A percentile compares a stretch with the other conserved stretches of the same genome.
These are phyloP conservation scores for Yamadazyma ubonensis DNA, from an alignment of 805 yeast genomes.

Conservation along the genomic window DNA sequence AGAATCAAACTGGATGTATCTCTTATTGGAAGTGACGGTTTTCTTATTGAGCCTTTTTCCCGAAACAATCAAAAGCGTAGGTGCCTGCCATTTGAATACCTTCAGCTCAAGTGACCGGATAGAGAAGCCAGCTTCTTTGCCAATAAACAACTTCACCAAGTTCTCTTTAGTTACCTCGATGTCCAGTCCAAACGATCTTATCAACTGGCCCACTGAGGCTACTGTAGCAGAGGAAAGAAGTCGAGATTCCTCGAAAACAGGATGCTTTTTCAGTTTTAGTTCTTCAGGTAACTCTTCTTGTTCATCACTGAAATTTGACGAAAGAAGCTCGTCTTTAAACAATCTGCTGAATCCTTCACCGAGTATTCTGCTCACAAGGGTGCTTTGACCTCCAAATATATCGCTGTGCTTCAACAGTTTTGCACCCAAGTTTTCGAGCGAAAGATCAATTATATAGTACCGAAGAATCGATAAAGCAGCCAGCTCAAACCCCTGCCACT, in stretches of 20 bases:
- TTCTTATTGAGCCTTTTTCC: slow-evolving; percentile 54
- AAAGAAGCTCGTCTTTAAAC: slow-evolving; percentile 33
- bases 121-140: slow-evolving; percentile 79
- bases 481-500: slow-evolving; percentile 45
- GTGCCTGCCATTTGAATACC: slow-evolving; percentile 88
- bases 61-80: slow-evolving; percentile 66
- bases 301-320: slow-evolving; percentile 12
- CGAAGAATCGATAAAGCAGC: slow-evolving; percentile 47
- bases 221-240: slow-evolving; percentile 42
- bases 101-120: slow-evolving; percentile 83
- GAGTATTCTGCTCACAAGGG: slow-evolving; percentile 12
- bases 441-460: slow-evolving; percentile 46
- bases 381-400: slow-evolving; percentile 12
- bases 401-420: slow-evolving; percentile 17
- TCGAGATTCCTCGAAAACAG: slow-evolving; percentile 28
- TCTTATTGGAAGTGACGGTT: slow-evolving; percentile 36
- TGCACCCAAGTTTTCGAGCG: slow-evolving; percentile 7
- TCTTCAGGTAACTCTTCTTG: slow-evolving; percentile 3
- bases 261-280: neutral
- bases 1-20: slow-evolving; percentile 52
- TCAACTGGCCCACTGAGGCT: slow-evolving; percentile 36
- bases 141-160: slow-evolving; percentile 63
- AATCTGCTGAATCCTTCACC: slow-evolving; percentile 19
- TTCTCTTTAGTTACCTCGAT: slow-evolving; percentile 44
- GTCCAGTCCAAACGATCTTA: slow-evolving; percentile 24